Conservation (phyloP, 805 yeast genomes). For the Candida gorgasii region DNA sequence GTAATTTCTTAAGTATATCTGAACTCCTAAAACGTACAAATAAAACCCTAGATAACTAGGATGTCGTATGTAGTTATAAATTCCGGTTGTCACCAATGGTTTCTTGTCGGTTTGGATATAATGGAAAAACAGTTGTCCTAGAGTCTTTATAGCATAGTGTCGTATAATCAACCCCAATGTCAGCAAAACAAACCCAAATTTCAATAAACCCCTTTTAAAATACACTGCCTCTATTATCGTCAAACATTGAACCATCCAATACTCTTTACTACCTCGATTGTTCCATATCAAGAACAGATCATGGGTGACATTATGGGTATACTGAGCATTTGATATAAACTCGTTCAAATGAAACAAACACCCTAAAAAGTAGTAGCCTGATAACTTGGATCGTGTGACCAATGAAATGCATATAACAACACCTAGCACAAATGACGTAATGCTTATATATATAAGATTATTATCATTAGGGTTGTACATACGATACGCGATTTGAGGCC, state of each 20-base stretch:
- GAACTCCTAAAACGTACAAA: conserved; percentile 33
- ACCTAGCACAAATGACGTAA: conserved; percentile 22
- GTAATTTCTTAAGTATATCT: conserved; percentile 26
- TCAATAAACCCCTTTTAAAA: conserved; percentile 1
- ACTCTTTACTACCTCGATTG: conserved; percentile 32
- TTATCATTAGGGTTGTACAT: conserved; percentile 16
- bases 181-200: neutral
- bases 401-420: conserved; percentile 13
- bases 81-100: conserved; percentile 31
- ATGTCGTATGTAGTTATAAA: conserved; percentile 33
- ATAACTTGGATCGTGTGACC: neutral
- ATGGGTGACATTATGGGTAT: conserved; percentile 26
- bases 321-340: conserved; percentile 26
- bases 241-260: conserved; percentile 29
- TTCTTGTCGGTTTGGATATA: conserved; percentile 23
- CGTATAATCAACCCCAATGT: conserved; percentile 27
- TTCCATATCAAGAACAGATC: conserved; percentile 37
- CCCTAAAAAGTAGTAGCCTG: conserved; percentile 3
- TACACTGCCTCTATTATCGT: conserved; percentile 24
- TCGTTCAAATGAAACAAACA: conserved; percentile 21
- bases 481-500: too few species aligned
- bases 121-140: conserved; percentile 39
- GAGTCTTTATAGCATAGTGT: conserved; percentile 29
- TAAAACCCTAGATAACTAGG: conserved; percentile 43
- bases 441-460: conserved; percentile 21